Evolutionary conservation across 2,329 filamentous ascomycete species (phyloP).

Genomic region (Aureobasidium melanogenum): DNA sequence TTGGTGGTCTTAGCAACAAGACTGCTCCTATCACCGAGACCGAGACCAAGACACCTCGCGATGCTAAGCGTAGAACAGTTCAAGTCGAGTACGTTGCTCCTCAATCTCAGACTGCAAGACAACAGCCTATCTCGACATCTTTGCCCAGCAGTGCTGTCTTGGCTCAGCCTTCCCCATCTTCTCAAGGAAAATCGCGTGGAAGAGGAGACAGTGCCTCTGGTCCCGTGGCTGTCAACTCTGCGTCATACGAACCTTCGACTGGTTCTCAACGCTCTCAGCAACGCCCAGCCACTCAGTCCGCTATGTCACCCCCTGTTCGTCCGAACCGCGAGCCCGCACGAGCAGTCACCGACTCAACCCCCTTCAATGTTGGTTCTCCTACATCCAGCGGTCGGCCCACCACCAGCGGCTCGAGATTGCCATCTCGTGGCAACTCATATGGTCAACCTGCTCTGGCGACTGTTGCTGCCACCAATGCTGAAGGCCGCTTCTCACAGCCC

Average conservation of each 20-base stretch:
- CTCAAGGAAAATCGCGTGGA: constrained; percentile 39
- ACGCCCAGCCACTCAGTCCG: constrained; percentile 13
- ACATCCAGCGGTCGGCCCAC: constrained; percentile 49
- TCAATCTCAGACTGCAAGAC: constrained; percentile 73
- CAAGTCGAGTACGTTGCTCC: constrained; percentile 97
- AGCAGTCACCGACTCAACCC: constrained; percentile 40
- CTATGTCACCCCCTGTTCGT: constrained; percentile 28
- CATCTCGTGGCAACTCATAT: constrained; percentile 68
- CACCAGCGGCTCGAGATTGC: constrained; percentile 71
- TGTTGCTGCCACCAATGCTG: constrained; percentile 78
- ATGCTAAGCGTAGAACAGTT: constrained; percentile 86
- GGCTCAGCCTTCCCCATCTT: neutral
- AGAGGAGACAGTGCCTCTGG: constrained; percentile 45
- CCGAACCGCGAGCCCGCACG: constrained; percentile 40
- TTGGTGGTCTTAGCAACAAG: constrained; percentile 59
- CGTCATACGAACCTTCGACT: constrained; percentile 26
- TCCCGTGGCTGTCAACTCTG: constrained; percentile 35
- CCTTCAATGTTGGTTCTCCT: constrained; percentile 32
- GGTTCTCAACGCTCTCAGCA: constrained; percentile 11
- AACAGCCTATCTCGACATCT: constrained; percentile 32
- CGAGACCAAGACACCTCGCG: constrained; percentile 58
- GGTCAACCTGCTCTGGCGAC: constrained; percentile 81
- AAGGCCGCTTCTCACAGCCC: constrained; percentile 80
- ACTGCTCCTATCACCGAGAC: constrained; percentile 65
- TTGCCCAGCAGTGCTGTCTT: constrained; percentile 22